Base-by-base conservation (phyloP, 768 basidiomycete genomes). In the Boletus barrowsii region DNA sequence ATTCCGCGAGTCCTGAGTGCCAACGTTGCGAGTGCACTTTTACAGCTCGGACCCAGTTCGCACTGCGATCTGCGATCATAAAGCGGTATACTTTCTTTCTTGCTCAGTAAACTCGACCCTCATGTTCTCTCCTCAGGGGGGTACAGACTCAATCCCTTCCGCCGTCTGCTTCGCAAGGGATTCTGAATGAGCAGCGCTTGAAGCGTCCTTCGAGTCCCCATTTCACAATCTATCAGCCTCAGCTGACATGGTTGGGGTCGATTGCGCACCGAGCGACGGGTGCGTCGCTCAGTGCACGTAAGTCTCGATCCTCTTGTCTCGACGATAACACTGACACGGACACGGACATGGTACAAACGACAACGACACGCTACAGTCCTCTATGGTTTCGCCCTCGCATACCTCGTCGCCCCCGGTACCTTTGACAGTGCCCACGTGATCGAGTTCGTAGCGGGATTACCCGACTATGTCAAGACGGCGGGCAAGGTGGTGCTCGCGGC, bases 221-320 rank as follows among this genome's bases (percentile, higher is more conserved):
- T 72, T 89, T 93, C 68, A 93, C 93, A 52, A 98, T 99, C 73
- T 99, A 99, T 76, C 88, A 95, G 67, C 90, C 88, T 2, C 92
- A 98, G 73, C 72, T 98, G 44, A 98, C 96, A 35, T 96, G 92
- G 91, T 14, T 90, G 51, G 79, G 74, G 5, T 97, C 93, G 17
- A 93, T 96, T 63, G 83, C 80, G 39, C 87, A 98, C 74, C 89
- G 97, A 69, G 71, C 80, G n/a, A 89, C 93, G 11, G 97, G 96
- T 55, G 80, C 72, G 9, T 90, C 77, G 10, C 81, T 99, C 46
- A 88, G 89, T 56, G 83, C 79, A 47, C 78, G 42, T 55, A 49
- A 47, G 36, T 56, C 44, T 39, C 18, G 17, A 14, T 45, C 9
- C n/a, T 26, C 15, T 26, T 42, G 33, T 35, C 33, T 35, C 33